Base-by-base conservation (phyloP, 177 flowering plant genomes). In the Vitis hybrid region DNA sequence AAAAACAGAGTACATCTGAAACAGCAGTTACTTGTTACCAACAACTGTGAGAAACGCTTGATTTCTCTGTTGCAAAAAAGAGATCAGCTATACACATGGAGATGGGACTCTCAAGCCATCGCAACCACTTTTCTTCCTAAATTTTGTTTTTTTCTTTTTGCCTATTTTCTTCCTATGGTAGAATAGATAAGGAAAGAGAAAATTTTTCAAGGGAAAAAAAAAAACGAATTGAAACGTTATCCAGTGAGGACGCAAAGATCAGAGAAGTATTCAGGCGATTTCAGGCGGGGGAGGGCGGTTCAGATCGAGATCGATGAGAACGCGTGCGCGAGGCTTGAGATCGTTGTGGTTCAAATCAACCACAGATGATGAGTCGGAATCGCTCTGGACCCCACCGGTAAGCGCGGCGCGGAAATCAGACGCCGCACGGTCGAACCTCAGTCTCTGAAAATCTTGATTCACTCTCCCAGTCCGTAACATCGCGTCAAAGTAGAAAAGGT, bases 311-410 rank as follows among this genome's bases (percentile, higher is more conserved):
- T 71, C 80, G 2, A 41, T 41, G 6, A 78, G 72, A 13, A 54
- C 52, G 13, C 69, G 58, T 17, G 46, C 46, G 9, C 69, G 46
- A 6, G 78, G 79, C 55, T 53, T 66, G 10, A 51, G n/a, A 20
- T 71, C 62, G 48, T 65, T 70, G 9, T 59, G 69, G 76, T 78
- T 71, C 59, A 71, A 63, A 73, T 84, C 88, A 1, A 87, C 82
- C 52, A 88, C 88, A 13, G 91, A 84, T 0, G 94, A 90, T 11
- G 94, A 90, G 58, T 88, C 94, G n/a, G 92, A 90, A 65, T 88
- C 91, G 70, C 91, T 90, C 67, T 79, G 87, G 20, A 52, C 80
- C 14, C 81, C 86, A 27, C 70, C 70, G 48, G 48, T 58, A 53
- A 8, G 20, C 1, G 14, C 60, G 35, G 11, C 61, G 55, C 53